Evolutionary conservation across 768 basidiomycete genomes (phyloP).

Genomic region (Hericium rajendrae): DNA sequence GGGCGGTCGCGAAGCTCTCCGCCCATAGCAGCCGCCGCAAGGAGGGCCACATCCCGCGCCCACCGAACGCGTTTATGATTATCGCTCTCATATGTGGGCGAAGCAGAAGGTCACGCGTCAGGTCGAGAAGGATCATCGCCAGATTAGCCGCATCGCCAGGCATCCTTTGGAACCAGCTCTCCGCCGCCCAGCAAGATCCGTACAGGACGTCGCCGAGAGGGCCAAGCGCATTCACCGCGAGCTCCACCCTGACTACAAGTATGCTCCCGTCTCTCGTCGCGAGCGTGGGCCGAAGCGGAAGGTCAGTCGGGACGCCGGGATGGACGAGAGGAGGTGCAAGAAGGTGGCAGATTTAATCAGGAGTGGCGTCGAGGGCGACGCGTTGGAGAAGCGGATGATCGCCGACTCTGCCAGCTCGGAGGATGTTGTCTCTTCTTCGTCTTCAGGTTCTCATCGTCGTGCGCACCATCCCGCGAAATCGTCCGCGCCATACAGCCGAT

Average conservation of each 20-base stretch:
- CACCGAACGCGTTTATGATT: constrained; percentile 85
- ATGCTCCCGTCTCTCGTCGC: constrained; percentile 36
- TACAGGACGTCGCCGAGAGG: constrained; percentile 40
- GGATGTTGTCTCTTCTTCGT: too few relatives aligned
- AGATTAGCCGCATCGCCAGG: constrained; percentile 66
- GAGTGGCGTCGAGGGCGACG: constrained; percentile 24
- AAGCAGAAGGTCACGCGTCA: constrained; percentile 29
- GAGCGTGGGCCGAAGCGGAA: constrained; percentile 27
- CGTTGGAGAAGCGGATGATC: constrained; percentile 3
- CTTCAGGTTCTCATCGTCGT: too few relatives aligned
- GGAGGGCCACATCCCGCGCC: constrained; percentile 56
- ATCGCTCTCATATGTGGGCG: constrained; percentile 57
- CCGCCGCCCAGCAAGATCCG: constrained; percentile 32
- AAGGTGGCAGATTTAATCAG: constrained; percentile 27
- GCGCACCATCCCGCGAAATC: too few relatives aligned
- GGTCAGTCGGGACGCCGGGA: constrained; percentile 16
- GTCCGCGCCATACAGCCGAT: too few relatives aligned
- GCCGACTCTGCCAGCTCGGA: not conserved
- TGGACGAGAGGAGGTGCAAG: constrained; percentile 31
- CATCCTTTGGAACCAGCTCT: constrained; percentile 53
- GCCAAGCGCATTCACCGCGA: constrained; percentile 38
- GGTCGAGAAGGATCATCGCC: constrained; percentile 61
- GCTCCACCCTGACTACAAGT: constrained; percentile 53
- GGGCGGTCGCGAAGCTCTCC: constrained; percentile 27
- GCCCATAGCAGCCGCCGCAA: constrained; percentile 30